A percentile compares a stretch with the other conserved stretches of the same genome.
phyloP scores from a whole-genome alignment of 192 early-diverging fungal genomes.

The Backusella mclennaniae region DNA sequence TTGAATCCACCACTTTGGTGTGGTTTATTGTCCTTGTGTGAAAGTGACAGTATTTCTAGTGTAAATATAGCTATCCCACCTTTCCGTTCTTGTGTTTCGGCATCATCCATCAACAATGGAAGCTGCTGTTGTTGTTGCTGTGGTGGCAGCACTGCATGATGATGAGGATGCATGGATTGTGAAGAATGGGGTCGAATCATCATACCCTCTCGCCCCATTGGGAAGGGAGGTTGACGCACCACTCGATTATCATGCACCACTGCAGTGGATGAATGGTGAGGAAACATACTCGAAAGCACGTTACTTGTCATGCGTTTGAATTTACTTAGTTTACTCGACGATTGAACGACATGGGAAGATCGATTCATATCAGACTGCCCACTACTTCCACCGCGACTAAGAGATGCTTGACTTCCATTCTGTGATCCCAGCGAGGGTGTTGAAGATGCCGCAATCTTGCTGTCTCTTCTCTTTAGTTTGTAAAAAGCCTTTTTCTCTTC shows the following conservation, averaged over 20 bases:
- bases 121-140: not conserved
- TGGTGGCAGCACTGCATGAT: not conserved
- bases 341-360: not conserved
- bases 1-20: not conserved
- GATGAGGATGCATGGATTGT: not conserved
- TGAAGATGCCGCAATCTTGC: slow-evolving; percentile 1
- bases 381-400: slow-evolving; percentile 11
- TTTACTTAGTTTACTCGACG: slow-evolving; percentile 15
- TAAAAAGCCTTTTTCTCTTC: slow-evolving; percentile 12
- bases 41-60: slow-evolving; percentile 25
- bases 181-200: not conserved
- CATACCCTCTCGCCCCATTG: not conserved
- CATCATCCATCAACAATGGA: not conserved
- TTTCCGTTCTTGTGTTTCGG: not conserved
- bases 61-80: slow-evolving; percentile 27
- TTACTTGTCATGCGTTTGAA: slow-evolving; percentile 14
- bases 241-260: slow-evolving; percentile 8
- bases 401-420: slow-evolving; percentile 11
- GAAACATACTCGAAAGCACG: slow-evolving; percentile 13
- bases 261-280: slow-evolving; percentile 9
- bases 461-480: slow-evolving; percentile 11
- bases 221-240: not conserved
- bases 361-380: slow-evolving; percentile 3
- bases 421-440: not conserved
- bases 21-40: slow-evolving; percentile 1